Evolutionary conservation across 768 basidiomycete genomes (phyloP).

Genomic region (Trametes elegans): DNA sequence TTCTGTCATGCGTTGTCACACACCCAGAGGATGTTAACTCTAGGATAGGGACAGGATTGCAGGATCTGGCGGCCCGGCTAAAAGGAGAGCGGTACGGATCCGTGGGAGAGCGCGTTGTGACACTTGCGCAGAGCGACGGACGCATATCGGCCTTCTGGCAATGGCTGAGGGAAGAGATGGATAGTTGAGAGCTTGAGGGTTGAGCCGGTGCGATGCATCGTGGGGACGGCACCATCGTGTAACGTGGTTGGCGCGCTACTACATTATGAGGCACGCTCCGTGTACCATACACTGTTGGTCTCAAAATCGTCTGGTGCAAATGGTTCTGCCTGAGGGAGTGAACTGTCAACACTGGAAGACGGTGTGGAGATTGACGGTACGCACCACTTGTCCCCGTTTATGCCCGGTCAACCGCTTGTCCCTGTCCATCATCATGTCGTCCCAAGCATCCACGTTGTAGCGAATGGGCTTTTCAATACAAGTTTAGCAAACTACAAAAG

Average conservation of each 20-base stretch:
- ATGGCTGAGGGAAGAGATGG: slow-evolving; percentile 34
- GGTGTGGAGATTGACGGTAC: slow-evolving; percentile 30
- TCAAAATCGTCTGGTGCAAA: slow-evolving; percentile 67
- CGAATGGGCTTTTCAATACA: slow-evolving; percentile 37
- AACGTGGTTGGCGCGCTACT: neutral
- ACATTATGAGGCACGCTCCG: slow-evolving; percentile 43
- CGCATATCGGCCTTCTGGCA: slow-evolving; percentile 28
- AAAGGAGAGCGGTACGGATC: slow-evolving; percentile 41
- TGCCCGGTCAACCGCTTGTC: slow-evolving; percentile 88
- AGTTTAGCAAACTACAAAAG: too few relatives aligned
- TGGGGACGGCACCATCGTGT: neutral
- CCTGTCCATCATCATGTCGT: slow-evolving; percentile 94
- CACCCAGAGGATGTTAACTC: slow-evolving; percentile 13
- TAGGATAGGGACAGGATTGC: slow-evolving; percentile 22
- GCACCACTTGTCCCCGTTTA: slow-evolving; percentile 79
- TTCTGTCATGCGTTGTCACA: slow-evolving; percentile 46
- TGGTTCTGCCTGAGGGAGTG: slow-evolving; percentile 53
- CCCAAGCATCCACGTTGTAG: slow-evolving; percentile 87
- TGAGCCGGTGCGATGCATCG: neutral
- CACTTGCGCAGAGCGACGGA: slow-evolving; percentile 1
- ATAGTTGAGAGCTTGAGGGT: slow-evolving; percentile 13
- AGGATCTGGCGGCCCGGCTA: slow-evolving; percentile 28
- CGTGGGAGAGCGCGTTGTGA: slow-evolving; percentile 28
- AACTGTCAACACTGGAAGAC: neutral
- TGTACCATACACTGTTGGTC: slow-evolving; percentile 74